Conservation (phyloP, 371 early-diverging fungal species). For the Mortierella sp. region DNA sequence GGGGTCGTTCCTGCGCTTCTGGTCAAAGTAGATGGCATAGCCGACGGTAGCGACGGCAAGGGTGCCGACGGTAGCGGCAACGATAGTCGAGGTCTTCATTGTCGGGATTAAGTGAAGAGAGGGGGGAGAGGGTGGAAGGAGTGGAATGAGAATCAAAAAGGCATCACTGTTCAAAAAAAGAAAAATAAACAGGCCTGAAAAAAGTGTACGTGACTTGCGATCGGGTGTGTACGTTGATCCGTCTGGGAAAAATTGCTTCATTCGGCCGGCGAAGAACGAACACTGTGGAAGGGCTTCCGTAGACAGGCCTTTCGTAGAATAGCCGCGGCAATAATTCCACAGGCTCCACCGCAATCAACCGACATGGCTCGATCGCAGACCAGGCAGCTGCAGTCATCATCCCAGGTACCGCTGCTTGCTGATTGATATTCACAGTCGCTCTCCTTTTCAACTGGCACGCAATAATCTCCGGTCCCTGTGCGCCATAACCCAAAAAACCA, state of each 20-base stretch:
- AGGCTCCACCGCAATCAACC: no score
- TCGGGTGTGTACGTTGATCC: background rate
- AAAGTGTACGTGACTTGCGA: slow-evolving; percentile 11
- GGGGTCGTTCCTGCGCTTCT: slow-evolving; percentile 82
- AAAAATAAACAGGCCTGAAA: slow-evolving; percentile 11
- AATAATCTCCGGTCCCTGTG: no score
- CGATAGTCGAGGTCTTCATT: slow-evolving; percentile 60
- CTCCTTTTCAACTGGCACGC: no score
- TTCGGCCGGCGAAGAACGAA: slow-evolving; percentile 7
- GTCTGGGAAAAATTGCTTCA: slow-evolving; percentile 1
- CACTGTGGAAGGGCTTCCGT: background rate
- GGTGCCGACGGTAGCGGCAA: slow-evolving; percentile 66
- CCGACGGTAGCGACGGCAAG: slow-evolving; percentile 72
- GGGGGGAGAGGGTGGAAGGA: background rate
- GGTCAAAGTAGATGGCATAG: slow-evolving; percentile 88
- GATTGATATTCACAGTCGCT: no score
- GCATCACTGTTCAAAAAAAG: background rate
- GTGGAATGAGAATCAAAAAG: background rate
- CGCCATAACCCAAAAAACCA: no score
- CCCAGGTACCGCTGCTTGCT: no score
- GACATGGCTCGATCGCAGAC: no score
- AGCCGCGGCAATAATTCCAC: no score
- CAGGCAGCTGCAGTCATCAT: no score
- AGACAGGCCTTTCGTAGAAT: background rate
- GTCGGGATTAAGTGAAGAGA: slow-evolving; percentile 14